Evolutionary conservation across 73 alveolate species (phyloP).

Genomic region (Uronychia binucleata): DNA sequence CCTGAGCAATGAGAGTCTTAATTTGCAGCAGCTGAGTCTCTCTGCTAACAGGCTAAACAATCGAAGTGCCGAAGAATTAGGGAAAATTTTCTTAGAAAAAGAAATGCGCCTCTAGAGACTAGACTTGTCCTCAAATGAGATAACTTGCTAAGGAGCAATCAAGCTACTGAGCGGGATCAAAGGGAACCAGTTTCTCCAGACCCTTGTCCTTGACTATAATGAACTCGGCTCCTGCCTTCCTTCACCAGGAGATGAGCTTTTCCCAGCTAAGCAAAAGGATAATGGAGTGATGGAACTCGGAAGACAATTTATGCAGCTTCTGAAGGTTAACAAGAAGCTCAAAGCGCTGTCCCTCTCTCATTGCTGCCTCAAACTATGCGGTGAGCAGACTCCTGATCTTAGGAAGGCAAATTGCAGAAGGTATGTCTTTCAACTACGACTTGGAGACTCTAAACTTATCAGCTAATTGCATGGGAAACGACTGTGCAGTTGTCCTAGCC

Average conservation of each 20-base stretch:
- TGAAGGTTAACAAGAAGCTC: background rate
- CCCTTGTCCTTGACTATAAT: constrained; percentile 23
- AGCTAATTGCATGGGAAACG: background rate
- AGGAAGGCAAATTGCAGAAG: background rate
- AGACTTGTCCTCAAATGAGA: constrained; percentile 57
- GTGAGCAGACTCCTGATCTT: background rate
- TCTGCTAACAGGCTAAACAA: background rate
- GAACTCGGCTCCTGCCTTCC: background rate
- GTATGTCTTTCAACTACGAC: background rate
- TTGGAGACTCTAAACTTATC: background rate
- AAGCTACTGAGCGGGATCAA: constrained; percentile 12
- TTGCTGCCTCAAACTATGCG: background rate
- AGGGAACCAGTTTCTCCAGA: constrained; percentile 14
- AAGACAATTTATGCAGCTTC: background rate
- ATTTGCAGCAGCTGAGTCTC: background rate
- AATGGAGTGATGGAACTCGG: too few relatives aligned
- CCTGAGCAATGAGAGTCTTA: background rate
- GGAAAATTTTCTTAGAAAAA: too few relatives aligned
- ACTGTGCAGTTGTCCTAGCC: background rate
- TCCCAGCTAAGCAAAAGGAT: too few relatives aligned
- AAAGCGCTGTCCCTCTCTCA: background rate
- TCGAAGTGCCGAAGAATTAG: background rate
- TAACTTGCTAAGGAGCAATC: constrained; percentile 53
- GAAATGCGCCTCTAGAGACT: constrained; percentile 22
- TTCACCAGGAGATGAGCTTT: too few relatives aligned